Conservation (phyloP, 257 asterid species). For the Solanum dulcamara region DNA sequence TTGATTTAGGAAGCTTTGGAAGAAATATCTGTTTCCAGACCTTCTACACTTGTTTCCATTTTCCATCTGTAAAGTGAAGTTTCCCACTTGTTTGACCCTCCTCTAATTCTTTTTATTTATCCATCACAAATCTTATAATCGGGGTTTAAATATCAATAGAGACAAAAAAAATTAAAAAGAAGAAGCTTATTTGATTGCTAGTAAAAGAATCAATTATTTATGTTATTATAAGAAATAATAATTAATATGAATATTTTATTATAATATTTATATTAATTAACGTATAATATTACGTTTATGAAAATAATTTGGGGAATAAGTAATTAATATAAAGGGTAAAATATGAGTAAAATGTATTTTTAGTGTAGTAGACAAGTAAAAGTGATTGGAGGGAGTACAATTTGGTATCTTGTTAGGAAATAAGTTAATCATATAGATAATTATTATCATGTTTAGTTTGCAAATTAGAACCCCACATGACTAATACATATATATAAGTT, state of each 20-base stretch:
- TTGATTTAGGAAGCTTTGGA: neutral
- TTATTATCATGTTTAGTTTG: neutral
- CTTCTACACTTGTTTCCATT: neutral
- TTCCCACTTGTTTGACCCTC: neutral
- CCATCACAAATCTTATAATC: neutral
- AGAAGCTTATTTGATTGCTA: too few species aligned
- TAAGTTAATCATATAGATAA: neutral
- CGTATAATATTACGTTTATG: neutral
- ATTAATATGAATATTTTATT: neutral
- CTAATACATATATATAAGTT: neutral
- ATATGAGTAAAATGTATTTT: too few species aligned
- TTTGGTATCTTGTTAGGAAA: neutral
- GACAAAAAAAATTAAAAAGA: neutral
- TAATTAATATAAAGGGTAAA: too few species aligned
- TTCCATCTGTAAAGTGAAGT: neutral
- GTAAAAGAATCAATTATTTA: too few species aligned
- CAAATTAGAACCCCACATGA: neutral
- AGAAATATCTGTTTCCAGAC: constrained; percentile 7
- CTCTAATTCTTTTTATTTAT: neutral
- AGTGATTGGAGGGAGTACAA: neutral
- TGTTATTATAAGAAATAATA: too few species aligned
- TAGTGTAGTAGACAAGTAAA: neutral
- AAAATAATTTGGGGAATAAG: too few species aligned
- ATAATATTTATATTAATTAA: neutral
- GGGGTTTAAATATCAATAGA: neutral